Evolutionary conservation across 306 rosid genomes (phyloP), one percentile per base, ranked within the genome.

Genomic region (Sicyos edulis): DNA sequence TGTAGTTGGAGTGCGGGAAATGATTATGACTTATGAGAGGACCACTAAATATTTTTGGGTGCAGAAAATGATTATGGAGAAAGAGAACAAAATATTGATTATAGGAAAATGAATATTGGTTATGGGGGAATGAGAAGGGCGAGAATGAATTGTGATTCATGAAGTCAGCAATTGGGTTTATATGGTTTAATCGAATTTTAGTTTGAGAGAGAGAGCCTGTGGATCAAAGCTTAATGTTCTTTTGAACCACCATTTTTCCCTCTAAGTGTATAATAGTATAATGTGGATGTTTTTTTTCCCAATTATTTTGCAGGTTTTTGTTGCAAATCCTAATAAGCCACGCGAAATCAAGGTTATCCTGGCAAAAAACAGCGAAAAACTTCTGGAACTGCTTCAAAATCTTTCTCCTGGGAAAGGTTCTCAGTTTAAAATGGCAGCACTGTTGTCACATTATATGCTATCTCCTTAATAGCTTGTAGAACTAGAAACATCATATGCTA

Each of bases 261-360:
- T 9, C 51, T 1, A 19, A 4, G 6, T 20, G 7, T 47, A 3
- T 6, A 15, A 8, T 37, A 17, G 2, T 68, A 54, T 20, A 11
- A 12, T 20, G 14, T 19, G 19, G 51, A 54, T 11, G 0, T 10
- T 4, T 19, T 63, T 51, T 13, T 61, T 37, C 42, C 59, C n/a
- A 24, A 55, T 63, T 57, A 13, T 62, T 50, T 71, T 80, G 72
- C 87, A 91, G 97, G 86, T 93, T 71, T 91, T 93, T 66, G 97
- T 93, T 64, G 99, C 99, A 26, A 93, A 93, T 79, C 99, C 99
- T 17, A 83, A 82, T 80, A 91, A 87, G 82, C 96, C 96, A 12
- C 84, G 80, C 64, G 97, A 93, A 20, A 86, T 93, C 65, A 87
- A 91, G 80, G 78, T 91, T 45, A 91, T 93, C 80, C 75, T 88